These are phyloP conservation scores for Penicillium dipodomyicola DNA, from an alignment of 495 filamentous ascomycete species.

Conservation along the genomic window DNA sequence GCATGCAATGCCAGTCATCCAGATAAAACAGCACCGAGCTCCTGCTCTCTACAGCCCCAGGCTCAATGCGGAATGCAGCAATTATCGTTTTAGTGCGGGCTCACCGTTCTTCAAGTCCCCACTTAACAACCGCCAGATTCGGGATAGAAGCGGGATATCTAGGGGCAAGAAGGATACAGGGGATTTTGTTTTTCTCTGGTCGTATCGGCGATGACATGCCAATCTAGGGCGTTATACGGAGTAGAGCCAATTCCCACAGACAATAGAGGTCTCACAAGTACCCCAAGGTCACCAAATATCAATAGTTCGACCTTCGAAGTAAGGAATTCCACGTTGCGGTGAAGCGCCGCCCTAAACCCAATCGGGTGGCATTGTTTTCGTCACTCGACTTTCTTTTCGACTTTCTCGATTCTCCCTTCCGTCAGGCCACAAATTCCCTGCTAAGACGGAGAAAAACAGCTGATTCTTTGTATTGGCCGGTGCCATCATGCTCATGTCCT, in stretches of 20 bases:
- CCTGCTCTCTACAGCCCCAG: background rate
- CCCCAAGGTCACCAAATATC: background rate
- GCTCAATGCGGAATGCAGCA: background rate
- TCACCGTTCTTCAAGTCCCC: conserved; percentile 10
- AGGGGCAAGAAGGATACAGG: background rate
- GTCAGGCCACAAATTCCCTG: conserved; percentile 14
- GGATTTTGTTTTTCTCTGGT: background rate
- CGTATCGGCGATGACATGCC: background rate
- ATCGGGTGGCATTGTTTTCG: conserved; percentile 27
- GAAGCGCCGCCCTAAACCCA: conserved; percentile 30
- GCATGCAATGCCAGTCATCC: background rate
- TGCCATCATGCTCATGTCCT: conserved; percentile 42
- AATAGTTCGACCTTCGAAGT: conserved; percentile 6
- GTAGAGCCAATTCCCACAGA: background rate
- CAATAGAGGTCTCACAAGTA: background rate
- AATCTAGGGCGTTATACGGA: background rate
- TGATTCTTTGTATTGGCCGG: conserved; percentile 17
- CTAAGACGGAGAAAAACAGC: background rate
- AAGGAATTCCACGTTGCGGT: conserved; percentile 31
- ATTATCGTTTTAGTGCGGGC: conserved; percentile 4
- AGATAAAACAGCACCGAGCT: background rate
- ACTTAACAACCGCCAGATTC: conserved; percentile 7
- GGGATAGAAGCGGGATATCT: background rate
- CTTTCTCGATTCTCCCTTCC: conserved; percentile 9
- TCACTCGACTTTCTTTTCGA: conserved; percentile 16